Evolutionary conservation across 352 stramenopile species (phyloP), one percentile per base, ranked within the genome.

Genomic region (Blastocystis hominis): DNA sequence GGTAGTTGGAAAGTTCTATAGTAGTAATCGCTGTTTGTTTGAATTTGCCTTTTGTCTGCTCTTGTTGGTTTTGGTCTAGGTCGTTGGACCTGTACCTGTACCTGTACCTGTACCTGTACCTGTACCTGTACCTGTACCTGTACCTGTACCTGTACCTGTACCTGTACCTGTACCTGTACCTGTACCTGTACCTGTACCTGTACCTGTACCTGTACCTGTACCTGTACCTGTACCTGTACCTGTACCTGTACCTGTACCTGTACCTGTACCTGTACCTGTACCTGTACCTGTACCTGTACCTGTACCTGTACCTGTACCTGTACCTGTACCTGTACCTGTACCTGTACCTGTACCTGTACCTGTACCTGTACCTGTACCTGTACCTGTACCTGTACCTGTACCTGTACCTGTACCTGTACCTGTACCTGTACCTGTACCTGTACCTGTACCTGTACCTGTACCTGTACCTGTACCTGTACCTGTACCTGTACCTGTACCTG

Each of bases 1-100:
- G 72, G 72, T 40, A 61, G 72, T 3, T 84, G 72, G 72, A 84
- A 68, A 68, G 30, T 84, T 20, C 47, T 69, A 36, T 84, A 84
- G 72, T 38, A 56, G 20, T 47, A 24, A 42, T 17, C 30, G 10
- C 5, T 77, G 66, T 77, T 77, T 77, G 66, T 77, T 77, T 56
- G 13, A 77, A n/a, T n/a, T 30, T 30, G 24, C 24, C 24, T 30
- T 30, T 30, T 30, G 24, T 30, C 24, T 30, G 24, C 24, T 30
- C 24, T 30, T 30, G 24, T 30, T 30, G 24, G 24, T 30, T 30
- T 30, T 30, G 24, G 24, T 30, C 24, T 30, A 30, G 24, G 24
- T 30, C 24, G 24, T 30, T 30, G 24, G 24, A 30, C 24, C 24
- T 30, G 24, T 30, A 30, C 24, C 24, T 30, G 24, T 30, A 30